phyloP scores from a whole-genome alignment of 441 rosid genomes.

The Metrosideros polymorpha region DNA sequence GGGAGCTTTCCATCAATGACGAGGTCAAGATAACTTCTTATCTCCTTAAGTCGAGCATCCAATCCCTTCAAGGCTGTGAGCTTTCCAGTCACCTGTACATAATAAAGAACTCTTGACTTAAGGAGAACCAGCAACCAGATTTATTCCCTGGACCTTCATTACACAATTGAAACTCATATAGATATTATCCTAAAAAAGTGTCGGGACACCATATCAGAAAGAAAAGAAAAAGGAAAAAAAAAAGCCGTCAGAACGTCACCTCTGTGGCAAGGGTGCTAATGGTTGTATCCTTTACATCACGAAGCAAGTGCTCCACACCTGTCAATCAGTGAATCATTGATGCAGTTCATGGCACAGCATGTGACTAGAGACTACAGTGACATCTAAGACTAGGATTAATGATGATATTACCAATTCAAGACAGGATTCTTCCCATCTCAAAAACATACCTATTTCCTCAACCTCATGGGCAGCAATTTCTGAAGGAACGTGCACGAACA shows the following conservation, averaged over 20 bases:
- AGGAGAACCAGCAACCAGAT: not conserved
- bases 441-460: slow-evolving; percentile 65
- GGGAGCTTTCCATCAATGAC: slow-evolving; percentile 55
- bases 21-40: slow-evolving; percentile 40
- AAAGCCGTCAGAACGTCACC: slow-evolving; percentile 22
- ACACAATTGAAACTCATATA: not conserved
- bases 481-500: slow-evolving; percentile 76
- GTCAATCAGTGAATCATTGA: not conserved
- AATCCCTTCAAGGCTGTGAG: slow-evolving; percentile 61
- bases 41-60: slow-evolving; percentile 56
- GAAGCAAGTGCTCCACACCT: slow-evolving; percentile 85
- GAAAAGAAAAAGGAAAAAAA: not conserved
- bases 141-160: not conserved
- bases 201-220: not conserved
- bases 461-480: slow-evolving; percentile 91
- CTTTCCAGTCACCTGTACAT: slow-evolving; percentile 53
- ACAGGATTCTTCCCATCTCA: not conserved
- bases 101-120: not conserved
- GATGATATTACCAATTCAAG: not conserved
- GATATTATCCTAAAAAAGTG: not conserved
- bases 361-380: not conserved
- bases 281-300: slow-evolving; percentile 86
- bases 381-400: not conserved
- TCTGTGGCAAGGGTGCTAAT: slow-evolving; percentile 85
- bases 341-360: not conserved